These are phyloP conservation scores for Metschnikowia henanensis DNA, from an alignment of 805 yeast genomes.

Conservation along the genomic window DNA sequence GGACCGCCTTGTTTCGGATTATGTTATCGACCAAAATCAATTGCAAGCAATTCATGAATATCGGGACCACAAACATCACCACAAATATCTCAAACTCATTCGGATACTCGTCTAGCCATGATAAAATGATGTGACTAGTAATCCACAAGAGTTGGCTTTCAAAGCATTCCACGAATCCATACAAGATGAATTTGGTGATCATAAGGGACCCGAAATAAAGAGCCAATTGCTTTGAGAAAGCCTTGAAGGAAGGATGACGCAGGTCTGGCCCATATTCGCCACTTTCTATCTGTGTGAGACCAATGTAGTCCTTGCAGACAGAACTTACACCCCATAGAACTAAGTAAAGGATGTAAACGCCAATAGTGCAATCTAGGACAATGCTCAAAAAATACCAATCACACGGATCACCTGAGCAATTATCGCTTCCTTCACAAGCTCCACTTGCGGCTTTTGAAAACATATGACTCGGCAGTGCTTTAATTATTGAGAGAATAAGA, in stretches of 20 bases:
- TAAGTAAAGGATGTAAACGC: slow-evolving; percentile 73
- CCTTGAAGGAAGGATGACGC: slow-evolving; percentile 49
- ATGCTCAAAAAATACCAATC: slow-evolving; percentile 93
- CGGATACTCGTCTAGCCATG: slow-evolving; percentile 84
- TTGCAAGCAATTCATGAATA: slow-evolving; percentile 72
- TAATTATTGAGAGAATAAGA: slow-evolving; percentile 64
- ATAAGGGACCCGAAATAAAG: slow-evolving; percentile 65
- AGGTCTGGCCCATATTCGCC: slow-evolving; percentile 67
- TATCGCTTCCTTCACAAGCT: slow-evolving; percentile 17
- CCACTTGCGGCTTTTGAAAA: slow-evolving; percentile 23
- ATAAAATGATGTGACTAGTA: slow-evolving; percentile 69
- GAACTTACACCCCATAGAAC: slow-evolving; percentile 48
- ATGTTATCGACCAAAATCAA: slow-evolving; percentile 71
- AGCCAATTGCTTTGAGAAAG: slow-evolving; percentile 68
- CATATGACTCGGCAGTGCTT: slow-evolving; percentile 26
- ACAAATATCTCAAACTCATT: slow-evolving; percentile 75
- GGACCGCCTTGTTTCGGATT: slow-evolving; percentile 54
- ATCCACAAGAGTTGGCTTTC: slow-evolving; percentile 50
- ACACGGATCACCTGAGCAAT: slow-evolving; percentile 61
- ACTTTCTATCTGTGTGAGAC: slow-evolving; percentile 43
- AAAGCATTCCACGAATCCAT: slow-evolving; percentile 63
- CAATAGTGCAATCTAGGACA: slow-evolving; percentile 89
- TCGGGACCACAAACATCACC: slow-evolving; percentile 82
- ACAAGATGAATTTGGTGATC: slow-evolving; percentile 65
- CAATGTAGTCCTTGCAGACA: slow-evolving; percentile 44